Evolutionary conservation across 2,329 filamentous ascomycete species (phyloP).

Genomic region (Didymella lethalis): DNA sequence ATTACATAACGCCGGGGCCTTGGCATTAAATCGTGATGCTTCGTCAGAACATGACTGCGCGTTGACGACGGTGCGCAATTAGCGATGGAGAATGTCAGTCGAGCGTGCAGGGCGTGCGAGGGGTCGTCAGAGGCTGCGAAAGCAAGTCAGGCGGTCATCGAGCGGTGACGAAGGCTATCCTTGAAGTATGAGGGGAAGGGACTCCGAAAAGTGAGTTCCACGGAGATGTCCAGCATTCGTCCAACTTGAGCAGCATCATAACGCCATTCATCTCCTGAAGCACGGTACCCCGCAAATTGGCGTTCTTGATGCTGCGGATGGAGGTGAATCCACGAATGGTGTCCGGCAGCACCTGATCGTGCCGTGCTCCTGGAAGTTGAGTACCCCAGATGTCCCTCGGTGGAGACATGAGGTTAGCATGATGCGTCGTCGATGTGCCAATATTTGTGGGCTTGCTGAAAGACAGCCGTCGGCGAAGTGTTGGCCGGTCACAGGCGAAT

Average conservation of each 20-base stretch:
- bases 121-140: constrained; percentile 5
- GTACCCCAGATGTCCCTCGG: constrained; percentile 29
- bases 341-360: constrained; percentile 22
- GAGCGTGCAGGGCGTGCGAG: constrained; percentile 7
- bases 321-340: constrained; percentile 24
- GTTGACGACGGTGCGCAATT: constrained; percentile 33
- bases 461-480: constrained; percentile 30
- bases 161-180: constrained; percentile 17
- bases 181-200: constrained; percentile 21
- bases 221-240: constrained; percentile 42
- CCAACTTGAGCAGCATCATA: constrained; percentile 24
- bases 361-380: constrained; percentile 24
- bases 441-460: constrained; percentile 5
- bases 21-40: constrained; percentile 36
- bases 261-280: constrained; percentile 21
- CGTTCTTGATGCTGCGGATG: constrained; percentile 1
- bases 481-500: constrained; percentile 10
- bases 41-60: constrained; percentile 23
- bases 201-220: constrained; percentile 30
- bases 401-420: constrained; percentile 28
- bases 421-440: constrained; percentile 20
- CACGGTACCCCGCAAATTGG: background rate
- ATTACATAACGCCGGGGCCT: constrained; percentile 42
- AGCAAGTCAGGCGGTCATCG: constrained; percentile 21
- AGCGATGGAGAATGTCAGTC: constrained; percentile 22